These are phyloP conservation scores for Geranium rotundifolium DNA, from an alignment of 345 rosid species.

Conservation along the genomic window DNA sequence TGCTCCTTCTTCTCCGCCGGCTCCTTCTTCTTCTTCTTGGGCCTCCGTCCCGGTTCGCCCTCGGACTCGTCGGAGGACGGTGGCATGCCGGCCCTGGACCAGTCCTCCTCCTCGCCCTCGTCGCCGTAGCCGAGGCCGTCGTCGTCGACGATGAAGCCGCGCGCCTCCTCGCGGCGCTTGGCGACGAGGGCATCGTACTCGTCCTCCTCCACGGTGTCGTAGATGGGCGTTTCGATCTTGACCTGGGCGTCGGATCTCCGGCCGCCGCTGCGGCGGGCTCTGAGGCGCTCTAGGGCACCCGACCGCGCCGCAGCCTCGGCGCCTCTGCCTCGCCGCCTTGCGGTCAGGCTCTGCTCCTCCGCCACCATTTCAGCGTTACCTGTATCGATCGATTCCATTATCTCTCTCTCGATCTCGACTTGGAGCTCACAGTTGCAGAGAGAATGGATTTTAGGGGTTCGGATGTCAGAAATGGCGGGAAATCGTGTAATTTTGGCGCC, in stretches of 20 bases:
- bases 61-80: constrained; percentile 62
- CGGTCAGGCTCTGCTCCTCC: constrained; percentile 36
- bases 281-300: constrained; percentile 60
- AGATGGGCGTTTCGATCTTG: constrained; percentile 63
- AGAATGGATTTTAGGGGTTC: background rate
- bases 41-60: constrained; percentile 22
- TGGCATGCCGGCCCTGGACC: constrained; percentile 46
- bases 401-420: constrained; percentile 2
- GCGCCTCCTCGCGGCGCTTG: constrained; percentile 66
- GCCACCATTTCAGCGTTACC: constrained; percentile 9
- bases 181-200: constrained; percentile 68
- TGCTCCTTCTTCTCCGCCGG: constrained; percentile 33
- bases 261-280: constrained; percentile 62
- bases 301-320: constrained; percentile 41
- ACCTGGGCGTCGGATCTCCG: constrained; percentile 52
- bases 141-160: constrained; percentile 67
- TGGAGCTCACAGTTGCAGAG: background rate
- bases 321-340: constrained; percentile 48
- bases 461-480: constrained; percentile 12
- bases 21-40: constrained; percentile 41
- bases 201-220: constrained; percentile 62
- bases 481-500: constrained; percentile 8
- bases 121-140: constrained; percentile 71
- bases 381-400: background rate
- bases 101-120: constrained; percentile 89